These are phyloP conservation scores for Mortierella sp. DNA, from an alignment of 371 early-diverging fungal genomes.

Conservation along the genomic window DNA sequence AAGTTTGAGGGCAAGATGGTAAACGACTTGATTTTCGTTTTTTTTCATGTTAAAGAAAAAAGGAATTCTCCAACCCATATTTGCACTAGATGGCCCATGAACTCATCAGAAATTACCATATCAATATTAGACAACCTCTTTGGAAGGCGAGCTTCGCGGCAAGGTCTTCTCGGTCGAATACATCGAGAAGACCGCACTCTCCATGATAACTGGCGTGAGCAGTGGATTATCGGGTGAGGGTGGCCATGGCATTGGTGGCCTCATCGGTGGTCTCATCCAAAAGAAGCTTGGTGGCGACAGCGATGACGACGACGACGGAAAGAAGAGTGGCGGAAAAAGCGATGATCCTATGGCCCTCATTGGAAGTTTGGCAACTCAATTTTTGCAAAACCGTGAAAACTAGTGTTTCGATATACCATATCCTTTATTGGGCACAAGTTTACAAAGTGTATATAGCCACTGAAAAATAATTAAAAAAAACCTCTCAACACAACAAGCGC, in stretches of 20 bases:
- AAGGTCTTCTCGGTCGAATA: constrained; percentile 43
- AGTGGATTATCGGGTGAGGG: constrained; percentile 6
- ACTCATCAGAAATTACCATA: not conserved
- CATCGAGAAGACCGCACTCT: constrained; percentile 21
- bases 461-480: not conserved
- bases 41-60: too few relatives aligned
- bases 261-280: constrained; percentile 13
- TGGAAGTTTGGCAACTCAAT: constrained; percentile 21
- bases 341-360: constrained; percentile 7
- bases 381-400: constrained; percentile 23
- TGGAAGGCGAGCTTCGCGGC: constrained; percentile 39
- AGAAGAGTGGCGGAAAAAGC: not conserved
- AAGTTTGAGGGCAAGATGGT: constrained; percentile 47
- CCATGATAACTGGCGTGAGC: constrained; percentile 25
- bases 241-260: constrained; percentile 24
- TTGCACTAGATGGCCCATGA: not conserved
- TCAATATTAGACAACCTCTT: constrained; percentile 15
- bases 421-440: constrained; percentile 1
- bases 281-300: not conserved
- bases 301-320: not conserved
- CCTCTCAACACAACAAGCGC: too few relatives aligned
- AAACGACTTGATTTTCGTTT: not conserved
- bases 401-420: not conserved
- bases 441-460: constrained; percentile 9
- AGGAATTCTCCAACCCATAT: not conserved